These are phyloP conservation scores for Diaporthe batatas DNA, from an alignment of 2,329 filamentous ascomycete genomes.

Conservation along the genomic window DNA sequence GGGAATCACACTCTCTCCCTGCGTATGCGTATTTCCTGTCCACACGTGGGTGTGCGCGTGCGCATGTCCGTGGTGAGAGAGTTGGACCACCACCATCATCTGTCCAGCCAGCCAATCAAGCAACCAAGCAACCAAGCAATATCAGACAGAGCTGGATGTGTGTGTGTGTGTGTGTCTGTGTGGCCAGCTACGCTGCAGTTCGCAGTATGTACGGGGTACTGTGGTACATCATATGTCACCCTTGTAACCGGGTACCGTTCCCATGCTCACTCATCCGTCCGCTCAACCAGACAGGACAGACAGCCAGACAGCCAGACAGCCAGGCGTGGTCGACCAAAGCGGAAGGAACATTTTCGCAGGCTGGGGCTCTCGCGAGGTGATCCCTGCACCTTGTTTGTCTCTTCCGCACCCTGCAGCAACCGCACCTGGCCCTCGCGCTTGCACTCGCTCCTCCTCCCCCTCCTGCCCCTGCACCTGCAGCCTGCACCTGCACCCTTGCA, in stretches of 20 bases:
- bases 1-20: background rate
- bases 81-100: background rate
- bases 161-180: background rate
- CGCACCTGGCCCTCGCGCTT: conserved; percentile 23
- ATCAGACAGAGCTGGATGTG: background rate
- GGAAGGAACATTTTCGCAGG: conserved; percentile 39
- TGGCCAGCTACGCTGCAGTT: conserved; percentile 13
- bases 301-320: conserved; percentile 1
- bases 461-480: conserved; percentile 22
- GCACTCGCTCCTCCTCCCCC: conserved; percentile 5
- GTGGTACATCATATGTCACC: no score
- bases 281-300: background rate
- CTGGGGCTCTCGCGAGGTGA: conserved; percentile 20
- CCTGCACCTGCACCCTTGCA: conserved; percentile 14
- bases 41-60: background rate
- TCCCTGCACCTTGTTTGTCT: conserved; percentile 19
- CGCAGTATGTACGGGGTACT: background rate
- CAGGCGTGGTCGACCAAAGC: conserved; percentile 40
- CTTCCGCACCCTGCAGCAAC: background rate
- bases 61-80: background rate
- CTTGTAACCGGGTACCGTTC: conserved; percentile 18
- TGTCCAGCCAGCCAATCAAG: background rate
- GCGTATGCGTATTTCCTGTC: background rate
- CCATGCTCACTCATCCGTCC: background rate
- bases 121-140: background rate